Percentiles rank a stretch among this genome's conserved stretches.
Conservation (phyloP, 2,329 filamentous ascomycete genomes). For the Penicillium sp. region DNA sequence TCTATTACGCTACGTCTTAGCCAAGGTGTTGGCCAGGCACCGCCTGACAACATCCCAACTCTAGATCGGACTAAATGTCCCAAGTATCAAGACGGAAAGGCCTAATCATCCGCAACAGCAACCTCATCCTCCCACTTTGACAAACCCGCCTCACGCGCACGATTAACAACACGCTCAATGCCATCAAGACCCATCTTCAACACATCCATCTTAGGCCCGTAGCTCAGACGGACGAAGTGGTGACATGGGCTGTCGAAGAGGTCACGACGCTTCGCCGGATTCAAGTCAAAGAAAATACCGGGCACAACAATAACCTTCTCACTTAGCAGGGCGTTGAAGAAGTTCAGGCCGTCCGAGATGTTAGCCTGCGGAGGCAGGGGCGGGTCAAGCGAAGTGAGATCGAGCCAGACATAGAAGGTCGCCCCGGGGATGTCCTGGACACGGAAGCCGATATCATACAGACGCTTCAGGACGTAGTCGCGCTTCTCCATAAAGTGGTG, state of each 20-base stretch:
- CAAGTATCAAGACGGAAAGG: background rate
- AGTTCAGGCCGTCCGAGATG: constrained; percentile 91
- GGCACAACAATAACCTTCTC: constrained; percentile 97
- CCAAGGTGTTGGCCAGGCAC: background rate
- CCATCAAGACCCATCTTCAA: constrained; percentile 77
- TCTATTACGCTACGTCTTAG: background rate
- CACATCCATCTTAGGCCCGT: constrained; percentile 77
- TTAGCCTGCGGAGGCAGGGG: constrained; percentile 59
- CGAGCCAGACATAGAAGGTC: constrained; percentile 89
- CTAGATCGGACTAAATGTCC: background rate
- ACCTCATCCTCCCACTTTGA: constrained; percentile 37
- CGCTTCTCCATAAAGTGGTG: constrained; percentile 88
- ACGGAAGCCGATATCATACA: constrained; percentile 81
- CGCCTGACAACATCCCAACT: background rate
- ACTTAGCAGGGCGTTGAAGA: constrained; percentile 89
- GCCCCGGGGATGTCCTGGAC: constrained; percentile 82
- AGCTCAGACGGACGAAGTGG: constrained; percentile 82
- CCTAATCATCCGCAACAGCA: constrained; percentile 36
- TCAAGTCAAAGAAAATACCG: constrained; percentile 96
- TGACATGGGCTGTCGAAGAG: constrained; percentile 94
- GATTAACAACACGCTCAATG: constrained; percentile 73
- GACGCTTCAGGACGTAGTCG: constrained; percentile 79
- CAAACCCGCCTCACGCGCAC: constrained; percentile 34
- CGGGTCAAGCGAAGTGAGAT: constrained; percentile 50
- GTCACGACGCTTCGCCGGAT: constrained; percentile 83